These are phyloP conservation scores for Nitzschia palea DNA, from an alignment of 108 stramenopile genomes.

Conservation along the genomic window DNA sequence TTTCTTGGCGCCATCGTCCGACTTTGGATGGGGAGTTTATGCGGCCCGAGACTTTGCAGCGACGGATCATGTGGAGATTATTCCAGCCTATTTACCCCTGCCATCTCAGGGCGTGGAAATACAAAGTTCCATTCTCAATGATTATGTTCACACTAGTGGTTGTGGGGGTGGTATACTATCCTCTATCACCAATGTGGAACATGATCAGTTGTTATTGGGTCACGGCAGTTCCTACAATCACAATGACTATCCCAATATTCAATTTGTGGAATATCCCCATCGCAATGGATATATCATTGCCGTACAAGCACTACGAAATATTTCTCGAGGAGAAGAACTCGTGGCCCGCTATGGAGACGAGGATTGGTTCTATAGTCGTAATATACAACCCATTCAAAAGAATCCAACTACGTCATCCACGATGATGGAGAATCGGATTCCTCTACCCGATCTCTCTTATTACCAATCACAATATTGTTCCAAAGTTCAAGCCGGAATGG, in stretches of 20 bases:
- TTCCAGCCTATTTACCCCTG: conserved; percentile 6
- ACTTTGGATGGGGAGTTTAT: conserved; percentile 16
- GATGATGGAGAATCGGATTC: background rate
- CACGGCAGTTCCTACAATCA: conserved; percentile 16
- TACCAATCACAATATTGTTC: conserved; percentile 6
- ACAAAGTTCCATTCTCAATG: conserved; percentile 17
- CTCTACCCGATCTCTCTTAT: background rate
- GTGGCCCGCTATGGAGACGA: conserved; percentile 12
- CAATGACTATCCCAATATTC: conserved; percentile 1
- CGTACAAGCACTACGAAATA: conserved; percentile 10
- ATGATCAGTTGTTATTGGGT: conserved; percentile 9
- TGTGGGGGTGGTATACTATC: background rate
- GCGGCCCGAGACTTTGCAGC: conserved; percentile 3
- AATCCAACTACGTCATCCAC: too few relatives aligned
- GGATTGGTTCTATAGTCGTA: conserved; percentile 9
- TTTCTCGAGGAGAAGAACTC: conserved; percentile 9
- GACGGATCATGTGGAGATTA: conserved; percentile 11
- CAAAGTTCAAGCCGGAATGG: conserved; percentile 3
- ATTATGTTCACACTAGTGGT: conserved; percentile 9
- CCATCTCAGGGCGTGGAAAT: conserved; percentile 10
- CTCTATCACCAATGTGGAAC: background rate
- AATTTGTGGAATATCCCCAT: conserved; percentile 3
- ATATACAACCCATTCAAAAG: background rate
- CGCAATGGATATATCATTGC: conserved; percentile 4
- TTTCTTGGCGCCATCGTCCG: conserved; percentile 13